Conservation (phyloP, 2,329 filamentous ascomycete species). For the Claviceps paspali region DNA sequence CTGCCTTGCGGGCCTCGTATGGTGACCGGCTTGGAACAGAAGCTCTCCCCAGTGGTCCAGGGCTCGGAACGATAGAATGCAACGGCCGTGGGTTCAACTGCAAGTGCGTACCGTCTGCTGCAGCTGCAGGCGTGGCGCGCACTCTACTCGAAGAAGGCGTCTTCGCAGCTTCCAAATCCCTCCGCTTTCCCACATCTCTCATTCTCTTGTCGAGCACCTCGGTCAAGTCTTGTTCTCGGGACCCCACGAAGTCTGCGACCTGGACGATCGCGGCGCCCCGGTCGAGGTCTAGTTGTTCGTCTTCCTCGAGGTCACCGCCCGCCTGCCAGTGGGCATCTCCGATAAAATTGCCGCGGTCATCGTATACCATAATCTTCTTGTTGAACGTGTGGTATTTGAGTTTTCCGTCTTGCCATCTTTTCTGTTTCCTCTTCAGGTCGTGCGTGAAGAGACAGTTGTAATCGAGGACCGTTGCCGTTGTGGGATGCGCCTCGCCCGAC, state of each 20-base stretch:
- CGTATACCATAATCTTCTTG: constrained; percentile 78
- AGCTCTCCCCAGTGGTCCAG: constrained; percentile 18
- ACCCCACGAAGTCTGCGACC: constrained; percentile 60
- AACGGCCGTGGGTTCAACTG: constrained; percentile 28
- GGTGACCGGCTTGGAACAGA: constrained; percentile 18
- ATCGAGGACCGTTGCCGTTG: constrained; percentile 60
- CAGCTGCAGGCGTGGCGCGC: constrained; percentile 3
- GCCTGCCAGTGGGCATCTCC: constrained; percentile 74
- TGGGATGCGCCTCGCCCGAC: constrained; percentile 4
- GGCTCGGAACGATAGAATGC: constrained; percentile 21
- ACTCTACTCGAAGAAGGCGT: constrained; percentile 9
- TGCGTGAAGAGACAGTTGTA: constrained; percentile 78
- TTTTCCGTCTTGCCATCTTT: constrained; percentile 85
- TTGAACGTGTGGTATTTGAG: constrained; percentile 87
- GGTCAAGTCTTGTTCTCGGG: constrained; percentile 61
- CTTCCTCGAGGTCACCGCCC: constrained; percentile 54
- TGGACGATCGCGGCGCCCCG: constrained; percentile 62
- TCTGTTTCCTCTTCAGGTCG: constrained; percentile 73
- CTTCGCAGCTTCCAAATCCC: constrained; percentile 28
- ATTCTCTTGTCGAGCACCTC: constrained; percentile 56
- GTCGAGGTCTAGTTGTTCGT: constrained; percentile 70
- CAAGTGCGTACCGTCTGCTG: constrained; percentile 15
- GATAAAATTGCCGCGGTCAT: constrained; percentile 63
- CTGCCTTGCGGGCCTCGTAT: constrained; percentile 16
- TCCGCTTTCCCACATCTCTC: constrained; percentile 37